These are phyloP conservation scores for Rhodotorula babjevae DNA, from an alignment of 768 basidiomycete genomes.

Conservation along the genomic window DNA sequence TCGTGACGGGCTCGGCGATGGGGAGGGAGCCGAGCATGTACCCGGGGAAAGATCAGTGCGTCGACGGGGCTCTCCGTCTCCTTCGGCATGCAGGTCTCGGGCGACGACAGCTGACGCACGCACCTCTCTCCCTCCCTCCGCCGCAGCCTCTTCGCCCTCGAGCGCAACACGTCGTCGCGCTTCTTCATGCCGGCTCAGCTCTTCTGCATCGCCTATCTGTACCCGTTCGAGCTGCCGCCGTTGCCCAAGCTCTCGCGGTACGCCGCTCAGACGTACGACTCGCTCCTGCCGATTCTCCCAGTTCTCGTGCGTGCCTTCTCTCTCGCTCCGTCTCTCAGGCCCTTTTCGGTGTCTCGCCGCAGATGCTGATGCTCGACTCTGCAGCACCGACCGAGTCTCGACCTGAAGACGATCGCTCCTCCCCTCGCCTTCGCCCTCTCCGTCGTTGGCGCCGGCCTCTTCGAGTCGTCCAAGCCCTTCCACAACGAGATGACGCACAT, in stretches of 20 bases:
- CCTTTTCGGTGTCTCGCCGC: too few relatives aligned
- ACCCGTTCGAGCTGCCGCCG: conserved; percentile 9
- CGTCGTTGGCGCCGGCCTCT: conserved; percentile 10
- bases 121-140: not conserved
- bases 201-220: conserved; percentile 11
- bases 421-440: conserved; percentile 3
- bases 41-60: not conserved
- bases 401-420: not conserved
- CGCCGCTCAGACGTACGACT: not conserved
- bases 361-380: too few relatives aligned
- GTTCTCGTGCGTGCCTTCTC: not conserved
- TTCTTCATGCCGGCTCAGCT: conserved; percentile 5
- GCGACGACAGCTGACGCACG: too few relatives aligned
- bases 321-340: too few relatives aligned
- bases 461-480: not conserved
- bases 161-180: not conserved
- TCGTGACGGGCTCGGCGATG: too few relatives aligned
- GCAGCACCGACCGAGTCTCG: not conserved
- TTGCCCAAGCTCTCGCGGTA: not conserved
- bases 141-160: not conserved
- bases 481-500: not conserved
- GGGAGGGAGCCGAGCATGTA: not conserved
- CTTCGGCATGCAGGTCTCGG: too few relatives aligned
- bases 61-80: too few relatives aligned
- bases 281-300: not conserved